Evolutionary conservation across 495 filamentous ascomycete species (phyloP).

Genomic region (Penicillium riverlandense): DNA sequence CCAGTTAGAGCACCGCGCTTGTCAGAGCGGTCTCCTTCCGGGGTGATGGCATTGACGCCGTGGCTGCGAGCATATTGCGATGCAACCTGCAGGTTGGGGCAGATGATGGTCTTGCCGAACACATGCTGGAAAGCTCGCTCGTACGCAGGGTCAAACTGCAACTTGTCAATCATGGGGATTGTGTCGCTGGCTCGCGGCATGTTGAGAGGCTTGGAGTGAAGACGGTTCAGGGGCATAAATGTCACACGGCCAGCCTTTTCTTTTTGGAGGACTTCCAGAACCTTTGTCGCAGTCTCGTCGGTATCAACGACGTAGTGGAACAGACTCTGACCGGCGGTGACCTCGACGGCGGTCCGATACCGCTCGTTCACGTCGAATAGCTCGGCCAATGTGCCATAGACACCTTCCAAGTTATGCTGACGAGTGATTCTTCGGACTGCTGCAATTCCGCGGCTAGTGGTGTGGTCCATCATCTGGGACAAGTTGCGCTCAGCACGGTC

Average conservation of each 20-base stretch:
- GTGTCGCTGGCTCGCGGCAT: constrained; percentile 83
- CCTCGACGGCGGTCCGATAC: constrained; percentile 85
- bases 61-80: constrained; percentile 86
- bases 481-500: constrained; percentile 69
- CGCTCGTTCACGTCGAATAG: constrained; percentile 77
- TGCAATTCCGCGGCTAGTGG: constrained; percentile 74
- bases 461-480: constrained; percentile 80
- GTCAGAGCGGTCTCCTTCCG: constrained; percentile 87
- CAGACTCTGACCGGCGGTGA: constrained; percentile 83
- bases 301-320: constrained; percentile 98
- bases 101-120: constrained; percentile 93
- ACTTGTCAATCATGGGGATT: constrained; percentile 75
- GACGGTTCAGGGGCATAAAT: constrained; percentile 84
- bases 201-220: constrained; percentile 59
- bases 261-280: constrained; percentile 72
- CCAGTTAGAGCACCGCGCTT: constrained; percentile 92
- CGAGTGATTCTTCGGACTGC: constrained; percentile 74
- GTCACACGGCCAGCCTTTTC: constrained; percentile 81
- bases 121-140: constrained; percentile 86
- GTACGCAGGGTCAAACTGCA: constrained; percentile 69
- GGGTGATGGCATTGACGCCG: constrained; percentile 85
- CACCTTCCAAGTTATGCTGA: constrained; percentile 71
- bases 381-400: constrained; percentile 88
- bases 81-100: constrained; percentile 77
- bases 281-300: constrained; percentile 74